phyloP scores from a whole-genome alignment of 805 yeast species.

The Ogataea dorogensis region DNA sequence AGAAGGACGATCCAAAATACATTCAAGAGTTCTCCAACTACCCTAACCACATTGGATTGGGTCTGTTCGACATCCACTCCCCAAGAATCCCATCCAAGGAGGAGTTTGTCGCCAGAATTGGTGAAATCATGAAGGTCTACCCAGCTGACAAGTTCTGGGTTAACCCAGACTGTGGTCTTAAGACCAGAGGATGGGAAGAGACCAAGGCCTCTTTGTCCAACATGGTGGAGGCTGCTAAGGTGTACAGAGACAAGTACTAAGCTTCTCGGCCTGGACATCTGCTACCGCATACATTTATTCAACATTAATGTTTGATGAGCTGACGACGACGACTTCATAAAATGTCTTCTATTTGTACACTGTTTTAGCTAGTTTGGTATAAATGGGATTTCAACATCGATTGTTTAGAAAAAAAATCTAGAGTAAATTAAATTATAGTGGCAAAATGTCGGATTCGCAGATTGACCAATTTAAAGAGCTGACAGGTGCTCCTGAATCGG shows the following conservation, averaged over 20 bases:
- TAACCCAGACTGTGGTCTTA: conserved; percentile 99
- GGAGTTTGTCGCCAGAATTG: conserved; percentile 92
- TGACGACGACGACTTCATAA: conserved; percentile 18
- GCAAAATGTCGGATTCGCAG: conserved; percentile 17
- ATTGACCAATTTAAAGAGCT: conserved; percentile 37
- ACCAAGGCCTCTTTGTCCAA: conserved; percentile 91
- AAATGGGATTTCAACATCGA: conserved; percentile 51
- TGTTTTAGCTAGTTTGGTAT: conserved; percentile 19
- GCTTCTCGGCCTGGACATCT: conserved; percentile 12
- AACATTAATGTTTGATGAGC: conserved; percentile 36
- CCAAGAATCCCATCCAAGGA: conserved; percentile 99
- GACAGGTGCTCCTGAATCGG: conserved; percentile 37
- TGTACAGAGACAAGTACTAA: conserved; percentile 58
- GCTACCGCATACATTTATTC: conserved; percentile 34
- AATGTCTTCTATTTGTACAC: conserved; percentile 18
- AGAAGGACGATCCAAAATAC: conserved; percentile 99
- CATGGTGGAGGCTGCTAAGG: conserved; percentile 99
- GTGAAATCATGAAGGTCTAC: conserved; percentile 92
- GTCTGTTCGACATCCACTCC: conserved; percentile 98
- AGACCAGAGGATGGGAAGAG: conserved; percentile 99
- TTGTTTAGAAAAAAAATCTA: conserved; percentile 18
- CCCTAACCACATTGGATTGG: conserved; percentile 99
- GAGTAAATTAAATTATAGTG: conserved; percentile 1
- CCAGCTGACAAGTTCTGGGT: conserved; percentile 99
- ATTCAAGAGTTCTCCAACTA: conserved; percentile 96